These are phyloP conservation scores for Sutorius australiensis DNA, from an alignment of 768 basidiomycete genomes.

Conservation along the genomic window DNA sequence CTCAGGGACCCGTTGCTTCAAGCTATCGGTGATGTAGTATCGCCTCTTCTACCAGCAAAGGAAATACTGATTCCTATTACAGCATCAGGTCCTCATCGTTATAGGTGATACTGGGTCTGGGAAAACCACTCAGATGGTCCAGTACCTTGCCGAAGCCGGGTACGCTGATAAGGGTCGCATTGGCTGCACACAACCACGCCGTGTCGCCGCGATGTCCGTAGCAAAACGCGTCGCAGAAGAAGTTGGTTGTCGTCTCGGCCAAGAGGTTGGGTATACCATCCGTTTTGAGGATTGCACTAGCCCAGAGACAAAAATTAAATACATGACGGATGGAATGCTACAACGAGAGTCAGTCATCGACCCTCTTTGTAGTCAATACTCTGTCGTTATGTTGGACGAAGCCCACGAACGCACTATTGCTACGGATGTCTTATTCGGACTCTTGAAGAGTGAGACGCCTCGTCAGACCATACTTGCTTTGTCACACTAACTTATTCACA, in stretches of 20 bases:
- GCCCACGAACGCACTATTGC: constrained; percentile 98
- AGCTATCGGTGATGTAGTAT: constrained; percentile 81
- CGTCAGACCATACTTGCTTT: neutral
- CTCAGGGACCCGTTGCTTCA: constrained; percentile 85
- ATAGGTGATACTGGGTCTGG: constrained; percentile 99
- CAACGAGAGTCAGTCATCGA: constrained; percentile 96
- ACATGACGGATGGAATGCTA: constrained; percentile 99
- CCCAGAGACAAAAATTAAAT: constrained; percentile 98
- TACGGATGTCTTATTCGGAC: constrained; percentile 96
- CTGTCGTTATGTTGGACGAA: constrained; percentile 97
- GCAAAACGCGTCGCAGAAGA: constrained; percentile 98
- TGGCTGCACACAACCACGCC: constrained; percentile 97
- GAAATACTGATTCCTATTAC: constrained; percentile 15
- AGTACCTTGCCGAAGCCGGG: constrained; percentile 94
- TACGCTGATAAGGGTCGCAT: constrained; percentile 88
- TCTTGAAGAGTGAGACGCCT: constrained; percentile 59
- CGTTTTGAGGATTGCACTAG: constrained; percentile 99
- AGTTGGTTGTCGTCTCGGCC: constrained; percentile 94
- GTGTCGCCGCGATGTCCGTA: constrained; percentile 99
- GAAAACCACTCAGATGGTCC: constrained; percentile 99
- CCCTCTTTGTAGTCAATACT: constrained; percentile 88
- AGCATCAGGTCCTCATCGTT: constrained; percentile 91
- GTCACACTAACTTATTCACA: constrained; percentile 34
- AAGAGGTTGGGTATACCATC: constrained; percentile 97
- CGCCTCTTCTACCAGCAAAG: neutral